Evolutionary conservation across 257 asterid species (phyloP).

Genomic region (Nicotiana sylvestris): DNA sequence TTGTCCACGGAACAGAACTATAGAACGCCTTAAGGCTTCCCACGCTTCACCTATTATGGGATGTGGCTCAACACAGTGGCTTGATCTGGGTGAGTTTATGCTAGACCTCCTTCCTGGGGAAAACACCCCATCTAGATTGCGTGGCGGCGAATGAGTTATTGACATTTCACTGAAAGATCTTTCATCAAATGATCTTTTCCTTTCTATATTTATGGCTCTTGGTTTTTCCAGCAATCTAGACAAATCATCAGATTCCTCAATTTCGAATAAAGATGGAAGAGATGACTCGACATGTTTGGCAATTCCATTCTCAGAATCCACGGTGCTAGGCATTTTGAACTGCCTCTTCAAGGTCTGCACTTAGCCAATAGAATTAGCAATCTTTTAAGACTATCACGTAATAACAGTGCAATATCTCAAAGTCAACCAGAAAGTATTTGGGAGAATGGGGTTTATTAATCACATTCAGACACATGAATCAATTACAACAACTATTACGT

Average conservation of each 20-base stretch:
- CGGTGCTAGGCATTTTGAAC: conserved; percentile 44
- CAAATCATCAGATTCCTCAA: conserved; percentile 50
- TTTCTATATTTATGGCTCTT: conserved; percentile 50
- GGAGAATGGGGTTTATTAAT: too few relatives aligned
- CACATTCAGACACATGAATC: too few relatives aligned
- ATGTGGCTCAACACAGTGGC: background rate
- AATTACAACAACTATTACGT: too few relatives aligned
- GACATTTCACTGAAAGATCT: conserved; percentile 75
- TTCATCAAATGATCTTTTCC: conserved; percentile 85
- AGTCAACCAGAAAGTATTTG: too few relatives aligned
- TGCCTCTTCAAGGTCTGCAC: too few relatives aligned
- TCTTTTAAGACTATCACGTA: too few relatives aligned
- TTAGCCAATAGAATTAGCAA: too few relatives aligned
- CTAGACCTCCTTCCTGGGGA: conserved; percentile 31
- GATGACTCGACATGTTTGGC: conserved; percentile 35
- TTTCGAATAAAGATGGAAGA: conserved; percentile 53
- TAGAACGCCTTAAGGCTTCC: conserved; percentile 11
- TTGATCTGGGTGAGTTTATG: background rate
- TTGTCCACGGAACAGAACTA: conserved; percentile 7
- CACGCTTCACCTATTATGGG: conserved; percentile 4
- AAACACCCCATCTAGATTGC: conserved; percentile 35
- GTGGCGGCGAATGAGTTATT: conserved; percentile 45
- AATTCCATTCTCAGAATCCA: conserved; percentile 37
- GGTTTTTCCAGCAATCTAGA: conserved; percentile 48
- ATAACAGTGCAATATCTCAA: too few relatives aligned